Base-by-base conservation (phyloP, 208 protist genomes). In the Leishmania gerbilli region DNA sequence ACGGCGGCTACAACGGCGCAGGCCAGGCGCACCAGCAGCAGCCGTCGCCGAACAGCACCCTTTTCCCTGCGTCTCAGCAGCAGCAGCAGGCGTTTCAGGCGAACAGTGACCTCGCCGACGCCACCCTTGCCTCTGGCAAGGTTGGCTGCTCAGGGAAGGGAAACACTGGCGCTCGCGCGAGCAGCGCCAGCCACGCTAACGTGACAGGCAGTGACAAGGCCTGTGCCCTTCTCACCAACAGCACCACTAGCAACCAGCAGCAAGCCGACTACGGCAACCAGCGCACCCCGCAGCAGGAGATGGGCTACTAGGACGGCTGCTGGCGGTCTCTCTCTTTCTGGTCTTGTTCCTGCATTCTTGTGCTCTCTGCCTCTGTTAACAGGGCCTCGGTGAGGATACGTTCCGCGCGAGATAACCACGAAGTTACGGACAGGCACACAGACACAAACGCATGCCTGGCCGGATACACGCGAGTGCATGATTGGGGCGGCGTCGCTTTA, bases 1-100 rank as follows among this genome's bases (percentile, higher is more conserved):
- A 85, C 37, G 74, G 74, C 42, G 77, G 82, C 40, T 85, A 81
- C 58, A 79, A 67, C 76, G 60, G 69, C 42, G 37, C 47, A 37
- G 77, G 45, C n/a, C 75, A 79, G 67, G 45, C 8, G 15, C 62
- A 40, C 15, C 76, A 72, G 47, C 62, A n/a, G 60, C 71, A 56
- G 65, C 76, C 6, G 68, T 58, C 62, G 56, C 81, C 71, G 76
- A 56, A 34, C 40, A 77, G 37, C 60, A 7, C 37, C 56, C 37
- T 62, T 37, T 62, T 77, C 42, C 45, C 37, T 17, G 45, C 11
- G 55, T 42, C 55, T 42, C 72, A n/a, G 56, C 79, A 71, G 31
- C 74, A 68, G 76, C 76, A 79, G 47, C 80, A 74, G 74, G 53
- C 45, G 42, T 71, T 77, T 34, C 56, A 53, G 60, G 31, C 8